phyloP scores from a whole-genome alignment of 2,329 filamentous ascomycete species.

The Curvularia spicifera region DNA sequence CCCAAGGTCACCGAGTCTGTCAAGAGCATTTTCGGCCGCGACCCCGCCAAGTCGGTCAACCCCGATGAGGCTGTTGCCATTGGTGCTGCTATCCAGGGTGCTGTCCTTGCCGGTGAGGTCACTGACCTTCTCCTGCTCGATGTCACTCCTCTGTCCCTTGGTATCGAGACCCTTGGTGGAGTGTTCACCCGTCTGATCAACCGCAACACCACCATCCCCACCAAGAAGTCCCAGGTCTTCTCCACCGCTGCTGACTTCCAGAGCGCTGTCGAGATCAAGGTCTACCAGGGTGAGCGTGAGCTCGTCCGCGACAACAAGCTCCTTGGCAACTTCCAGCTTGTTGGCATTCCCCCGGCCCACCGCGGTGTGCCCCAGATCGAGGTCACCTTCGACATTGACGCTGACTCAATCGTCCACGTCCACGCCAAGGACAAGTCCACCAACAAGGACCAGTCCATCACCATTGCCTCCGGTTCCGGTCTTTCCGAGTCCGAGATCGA shows the following conservation, averaged over 20 bases:
- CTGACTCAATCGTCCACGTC: slow-evolving; percentile 96
- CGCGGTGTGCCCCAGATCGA: slow-evolving; percentile 96
- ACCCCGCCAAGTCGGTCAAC: slow-evolving; percentile 97
- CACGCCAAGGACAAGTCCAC: slow-evolving; percentile 99
- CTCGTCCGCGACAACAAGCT: slow-evolving; percentile 98
- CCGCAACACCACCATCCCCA: slow-evolving; percentile 98
- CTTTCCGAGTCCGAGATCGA: slow-evolving; percentile 94
- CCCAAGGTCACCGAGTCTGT: slow-evolving; percentile 96
- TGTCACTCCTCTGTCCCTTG: slow-evolving; percentile 92
- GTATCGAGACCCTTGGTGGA: slow-evolving; percentile 97
- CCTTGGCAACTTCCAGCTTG: slow-evolving; percentile 98
- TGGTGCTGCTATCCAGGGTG: slow-evolving; percentile 96
- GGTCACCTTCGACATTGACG: slow-evolving; percentile 98
- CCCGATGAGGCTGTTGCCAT: slow-evolving; percentile 98
- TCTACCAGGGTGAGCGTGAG: slow-evolving; percentile 99
- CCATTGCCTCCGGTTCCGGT: slow-evolving; percentile 96
- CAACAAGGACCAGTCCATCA: slow-evolving; percentile 99
- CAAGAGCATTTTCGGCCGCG: slow-evolving; percentile 95
- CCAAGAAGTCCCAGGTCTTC: slow-evolving; percentile 99
- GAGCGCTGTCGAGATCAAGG: slow-evolving; percentile 99
- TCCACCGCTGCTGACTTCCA: slow-evolving; percentile 98
- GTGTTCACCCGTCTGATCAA: slow-evolving; percentile 98
- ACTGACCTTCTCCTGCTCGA: slow-evolving; percentile 95
- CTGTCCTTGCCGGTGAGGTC: slow-evolving; percentile 93
- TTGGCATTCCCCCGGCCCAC: slow-evolving; percentile 94